Evolutionary conservation across 148 eudicot genomes (phyloP).

Genomic region (Cornus kousa): DNA sequence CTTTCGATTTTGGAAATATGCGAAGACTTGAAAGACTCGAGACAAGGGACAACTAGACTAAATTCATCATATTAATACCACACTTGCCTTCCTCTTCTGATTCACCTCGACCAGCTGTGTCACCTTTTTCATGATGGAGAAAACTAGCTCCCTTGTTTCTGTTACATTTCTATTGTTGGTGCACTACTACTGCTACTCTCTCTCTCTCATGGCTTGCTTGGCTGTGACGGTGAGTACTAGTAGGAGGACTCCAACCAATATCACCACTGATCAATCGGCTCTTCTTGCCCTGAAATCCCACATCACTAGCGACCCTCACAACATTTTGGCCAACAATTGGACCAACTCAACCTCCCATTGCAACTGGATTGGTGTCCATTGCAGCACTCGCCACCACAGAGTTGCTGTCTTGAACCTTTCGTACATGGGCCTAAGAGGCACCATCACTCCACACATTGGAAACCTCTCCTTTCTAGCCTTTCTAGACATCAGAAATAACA

Average conservation of each 20-base stretch:
- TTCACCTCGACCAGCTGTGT: no score
- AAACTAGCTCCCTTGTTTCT: background rate
- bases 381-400: slow-evolving; percentile 9
- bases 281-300: slow-evolving; percentile 1
- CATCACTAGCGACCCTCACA: background rate
- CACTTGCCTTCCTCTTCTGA: no score
- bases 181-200: background rate
- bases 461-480: no score
- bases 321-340: slow-evolving; percentile 9
- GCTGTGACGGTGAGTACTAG: background rate
- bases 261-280: background rate
- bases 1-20: no score
- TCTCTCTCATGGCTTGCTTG: background rate
- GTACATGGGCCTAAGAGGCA: background rate
- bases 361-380: slow-evolving; percentile 15
- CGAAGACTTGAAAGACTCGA: no score
- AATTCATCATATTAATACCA: no score
- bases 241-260: background rate
- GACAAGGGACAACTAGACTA: no score
- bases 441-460: slow-evolving; percentile 12
- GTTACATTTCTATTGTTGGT: no score
- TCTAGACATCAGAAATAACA: no score
- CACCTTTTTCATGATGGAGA: background rate
- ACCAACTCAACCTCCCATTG: background rate
- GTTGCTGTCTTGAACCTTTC: slow-evolving; percentile 10